Percentiles rank a stretch among this genome's conserved stretches.
Evolutionary conservation across 2,329 filamentous ascomycete species (phyloP).

Genomic region (Diaporthe caulivora): DNA sequence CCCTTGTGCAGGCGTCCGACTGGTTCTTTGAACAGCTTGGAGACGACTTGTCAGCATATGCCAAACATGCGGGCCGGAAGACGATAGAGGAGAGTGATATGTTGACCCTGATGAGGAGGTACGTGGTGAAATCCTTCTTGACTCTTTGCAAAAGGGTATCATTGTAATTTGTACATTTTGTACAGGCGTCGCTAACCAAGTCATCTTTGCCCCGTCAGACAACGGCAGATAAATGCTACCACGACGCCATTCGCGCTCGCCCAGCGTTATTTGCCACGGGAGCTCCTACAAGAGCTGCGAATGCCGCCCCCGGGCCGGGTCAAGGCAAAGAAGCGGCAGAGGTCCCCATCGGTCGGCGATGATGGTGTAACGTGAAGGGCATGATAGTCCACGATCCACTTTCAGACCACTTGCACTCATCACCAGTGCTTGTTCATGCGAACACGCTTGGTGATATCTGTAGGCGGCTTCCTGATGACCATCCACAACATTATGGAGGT

Average conservation of each 20-base stretch:
- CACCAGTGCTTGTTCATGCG: conserved; percentile 82
- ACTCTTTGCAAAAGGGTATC: conserved; percentile 40
- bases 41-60: conserved; percentile 83
- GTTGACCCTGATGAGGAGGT: conserved; percentile 86
- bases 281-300: conserved; percentile 84
- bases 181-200: conserved; percentile 24
- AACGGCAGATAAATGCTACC: conserved; percentile 78
- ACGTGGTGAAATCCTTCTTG: conserved; percentile 54
- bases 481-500: conserved; percentile 98
- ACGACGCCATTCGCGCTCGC: conserved; percentile 89
- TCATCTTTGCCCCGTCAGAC: conserved; percentile 64
- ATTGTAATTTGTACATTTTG: conserved; percentile 29
- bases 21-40: conserved; percentile 93
- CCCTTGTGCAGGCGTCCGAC: conserved; percentile 84
- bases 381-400: background rate
- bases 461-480: conserved; percentile 88
- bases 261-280: conserved; percentile 83
- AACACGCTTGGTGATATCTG: conserved; percentile 78
- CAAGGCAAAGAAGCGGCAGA: conserved; percentile 58
- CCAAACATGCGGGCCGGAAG: conserved; percentile 84
- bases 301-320: conserved; percentile 70
- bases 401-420: conserved; percentile 40
- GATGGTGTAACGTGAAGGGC: conserved; percentile 54
- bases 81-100: conserved; percentile 90
- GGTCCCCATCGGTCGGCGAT: conserved; percentile 51